Evolutionary conservation across 805 yeast species (phyloP).

Genomic region (Ogataea philodendri): DNA sequence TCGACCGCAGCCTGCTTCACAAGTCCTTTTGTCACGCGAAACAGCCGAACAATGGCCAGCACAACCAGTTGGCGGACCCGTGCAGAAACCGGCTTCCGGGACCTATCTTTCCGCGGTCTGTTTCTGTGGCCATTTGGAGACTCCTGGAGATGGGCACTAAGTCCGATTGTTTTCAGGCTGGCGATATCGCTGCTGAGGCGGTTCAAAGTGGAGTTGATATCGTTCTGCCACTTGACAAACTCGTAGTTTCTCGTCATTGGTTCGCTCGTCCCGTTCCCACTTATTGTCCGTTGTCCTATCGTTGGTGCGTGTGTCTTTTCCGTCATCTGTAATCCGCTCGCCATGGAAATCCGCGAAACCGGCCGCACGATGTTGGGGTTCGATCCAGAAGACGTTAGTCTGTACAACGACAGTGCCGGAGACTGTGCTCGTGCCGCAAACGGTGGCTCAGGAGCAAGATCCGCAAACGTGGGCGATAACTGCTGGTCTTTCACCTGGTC

Average conservation of each 20-base stretch:
- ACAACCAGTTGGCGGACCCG: slow-evolving; percentile 12
- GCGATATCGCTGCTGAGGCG: slow-evolving; percentile 43
- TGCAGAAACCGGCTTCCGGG: slow-evolving; percentile 3
- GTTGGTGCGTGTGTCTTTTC: slow-evolving; percentile 1
- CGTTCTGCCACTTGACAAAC: slow-evolving; percentile 52
- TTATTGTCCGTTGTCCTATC: slow-evolving; percentile 16
- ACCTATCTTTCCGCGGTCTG: slow-evolving; percentile 5
- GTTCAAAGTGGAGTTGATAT: slow-evolving; percentile 46
- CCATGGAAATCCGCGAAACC: slow-evolving; percentile 29
- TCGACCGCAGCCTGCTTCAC: slow-evolving; percentile 26
- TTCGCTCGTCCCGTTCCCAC: slow-evolving; percentile 24
- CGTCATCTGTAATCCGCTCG: slow-evolving; percentile 9
- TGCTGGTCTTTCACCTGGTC: slow-evolving; percentile 48
- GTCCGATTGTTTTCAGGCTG: slow-evolving; percentile 19
- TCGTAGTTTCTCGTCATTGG: slow-evolving; percentile 35
- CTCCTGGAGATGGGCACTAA: slow-evolving; percentile 15
- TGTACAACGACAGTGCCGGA: slow-evolving; percentile 35
- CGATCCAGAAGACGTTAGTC: slow-evolving; percentile 32
- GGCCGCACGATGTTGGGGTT: slow-evolving; percentile 30
- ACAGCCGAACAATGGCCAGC: slow-evolving; percentile 10
- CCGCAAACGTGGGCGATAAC: slow-evolving; percentile 22
- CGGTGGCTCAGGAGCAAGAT: slow-evolving; percentile 12
- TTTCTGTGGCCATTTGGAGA: background rate
- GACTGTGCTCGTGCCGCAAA: slow-evolving; percentile 29
- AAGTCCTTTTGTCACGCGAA: slow-evolving; percentile 12